Conservation (phyloP, 176 grass and related monocot species). For the Avena eriantha region DNA sequence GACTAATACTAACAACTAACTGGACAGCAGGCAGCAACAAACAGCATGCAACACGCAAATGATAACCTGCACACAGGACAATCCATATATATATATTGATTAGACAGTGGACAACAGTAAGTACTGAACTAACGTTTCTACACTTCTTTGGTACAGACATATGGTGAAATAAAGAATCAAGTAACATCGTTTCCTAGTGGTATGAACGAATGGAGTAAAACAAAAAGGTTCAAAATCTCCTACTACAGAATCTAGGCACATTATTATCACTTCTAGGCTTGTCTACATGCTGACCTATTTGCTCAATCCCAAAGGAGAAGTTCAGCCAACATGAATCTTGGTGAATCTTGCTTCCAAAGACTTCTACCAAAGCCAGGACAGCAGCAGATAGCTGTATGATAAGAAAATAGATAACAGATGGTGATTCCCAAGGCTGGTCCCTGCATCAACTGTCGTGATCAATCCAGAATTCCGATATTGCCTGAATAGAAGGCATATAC, state of each 20-base stretch:
- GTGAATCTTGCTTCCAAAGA: conserved; percentile 68
- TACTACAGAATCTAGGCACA: neutral
- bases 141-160: conserved; percentile 28
- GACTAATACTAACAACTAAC: conserved; percentile 90
- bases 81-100: conserved; percentile 40
- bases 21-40: conserved; percentile 85
- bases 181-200: conserved; percentile 11
- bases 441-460: conserved; percentile 61
- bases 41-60: conserved; percentile 85
- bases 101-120: conserved; percentile 34
- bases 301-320: conserved; percentile 65
- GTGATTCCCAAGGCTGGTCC: conserved; percentile 71
- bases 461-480: conserved; percentile 15
- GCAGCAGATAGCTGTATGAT: conserved; percentile 74
- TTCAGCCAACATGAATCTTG: conserved; percentile 88
- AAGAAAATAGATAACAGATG: conserved; percentile 87
- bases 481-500: conserved; percentile 31
- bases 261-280: conserved; percentile 16
- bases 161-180: conserved; percentile 11
- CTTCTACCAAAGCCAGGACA: conserved; percentile 79
- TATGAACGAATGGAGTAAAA: conserved; percentile 25
- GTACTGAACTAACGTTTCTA: conserved; percentile 22
- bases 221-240: conserved; percentile 28
- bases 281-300: conserved; percentile 68
- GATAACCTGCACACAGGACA: conserved; percentile 76